Percentiles rank a stretch among this genome's conserved stretches.
These are phyloP conservation scores for Cystobasidium pallidum DNA, from an alignment of 1,284 basidiomycete species.

Conservation along the genomic window DNA sequence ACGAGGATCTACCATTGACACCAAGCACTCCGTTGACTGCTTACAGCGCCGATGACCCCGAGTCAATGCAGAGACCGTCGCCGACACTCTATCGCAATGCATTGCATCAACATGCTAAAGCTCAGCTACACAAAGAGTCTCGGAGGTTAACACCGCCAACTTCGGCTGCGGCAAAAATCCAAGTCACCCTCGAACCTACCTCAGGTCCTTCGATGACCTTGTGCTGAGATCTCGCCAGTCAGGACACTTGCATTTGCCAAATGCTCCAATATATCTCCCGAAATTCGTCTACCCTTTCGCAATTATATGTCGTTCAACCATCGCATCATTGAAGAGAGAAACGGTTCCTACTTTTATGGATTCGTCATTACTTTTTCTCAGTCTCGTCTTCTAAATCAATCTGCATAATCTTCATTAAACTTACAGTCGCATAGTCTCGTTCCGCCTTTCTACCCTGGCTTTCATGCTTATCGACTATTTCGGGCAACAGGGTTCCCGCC, in stretches of 20 bases:
- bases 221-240: conserved; percentile 16
- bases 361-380: background rate
- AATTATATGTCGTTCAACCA: conserved; percentile 6
- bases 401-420: background rate
- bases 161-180: conserved; percentile 19
- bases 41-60: conserved; percentile 32
- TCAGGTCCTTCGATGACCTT: conserved; percentile 43
- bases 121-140: conserved; percentile 22
- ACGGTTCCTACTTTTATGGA: background rate
- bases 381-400: background rate
- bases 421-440: conserved; percentile 23
- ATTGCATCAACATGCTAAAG: conserved; percentile 22
- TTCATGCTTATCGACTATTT: conserved; percentile 6
- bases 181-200: conserved; percentile 39
- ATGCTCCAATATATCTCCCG: background rate
- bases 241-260: background rate
- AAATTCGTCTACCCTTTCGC: background rate
- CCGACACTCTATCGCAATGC: conserved; percentile 32
- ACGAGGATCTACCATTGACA: conserved; percentile 38
- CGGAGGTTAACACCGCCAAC: conserved; percentile 33
- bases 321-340: background rate
- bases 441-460: background rate
- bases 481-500: conserved; percentile 3
- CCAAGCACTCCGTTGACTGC: conserved; percentile 38
- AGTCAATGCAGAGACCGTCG: conserved; percentile 13